Evolutionary conservation across 257 asterid genomes (phyloP).

Genomic region (Solanum habrochaites): DNA sequence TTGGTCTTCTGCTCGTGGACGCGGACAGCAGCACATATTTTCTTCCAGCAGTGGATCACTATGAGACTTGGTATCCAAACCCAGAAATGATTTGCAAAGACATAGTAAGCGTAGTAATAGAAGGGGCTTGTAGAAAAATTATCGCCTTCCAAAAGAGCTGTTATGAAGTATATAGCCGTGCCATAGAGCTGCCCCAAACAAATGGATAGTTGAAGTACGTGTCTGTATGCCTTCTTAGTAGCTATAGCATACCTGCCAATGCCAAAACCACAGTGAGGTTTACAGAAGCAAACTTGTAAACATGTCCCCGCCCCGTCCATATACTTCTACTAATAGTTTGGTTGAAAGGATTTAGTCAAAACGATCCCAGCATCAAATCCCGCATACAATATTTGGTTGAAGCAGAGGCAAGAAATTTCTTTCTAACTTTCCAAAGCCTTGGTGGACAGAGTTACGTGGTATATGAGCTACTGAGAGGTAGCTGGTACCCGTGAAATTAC

Average conservation of each 20-base stretch:
- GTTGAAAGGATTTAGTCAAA: background rate
- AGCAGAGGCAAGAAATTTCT: background rate
- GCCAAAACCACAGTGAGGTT: background rate
- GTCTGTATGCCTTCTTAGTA: slow-evolving; percentile 49
- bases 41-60: slow-evolving; percentile 60
- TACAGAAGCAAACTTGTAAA: background rate
- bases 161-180: slow-evolving; percentile 54
- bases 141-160: slow-evolving; percentile 75
- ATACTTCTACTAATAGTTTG: background rate
- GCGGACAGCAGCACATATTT: slow-evolving; percentile 46
- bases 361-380: background rate
- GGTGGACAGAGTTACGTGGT: background rate
- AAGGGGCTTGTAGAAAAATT: slow-evolving; percentile 47
- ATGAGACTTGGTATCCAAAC: slow-evolving; percentile 56
- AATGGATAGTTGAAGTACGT: slow-evolving; percentile 67
- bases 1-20: slow-evolving; percentile 56
- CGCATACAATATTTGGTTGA: background rate
- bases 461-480: background rate
- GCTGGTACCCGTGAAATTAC: background rate
- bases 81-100: slow-evolving; percentile 76
- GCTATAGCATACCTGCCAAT: slow-evolving; percentile 80
- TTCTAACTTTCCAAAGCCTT: background rate
- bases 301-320: background rate
- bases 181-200: slow-evolving; percentile 90
- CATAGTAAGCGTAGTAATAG: slow-evolving; percentile 56